Evolutionary conservation across 352 stramenopile genomes (phyloP).

Genomic region (Albugo laibachii): DNA sequence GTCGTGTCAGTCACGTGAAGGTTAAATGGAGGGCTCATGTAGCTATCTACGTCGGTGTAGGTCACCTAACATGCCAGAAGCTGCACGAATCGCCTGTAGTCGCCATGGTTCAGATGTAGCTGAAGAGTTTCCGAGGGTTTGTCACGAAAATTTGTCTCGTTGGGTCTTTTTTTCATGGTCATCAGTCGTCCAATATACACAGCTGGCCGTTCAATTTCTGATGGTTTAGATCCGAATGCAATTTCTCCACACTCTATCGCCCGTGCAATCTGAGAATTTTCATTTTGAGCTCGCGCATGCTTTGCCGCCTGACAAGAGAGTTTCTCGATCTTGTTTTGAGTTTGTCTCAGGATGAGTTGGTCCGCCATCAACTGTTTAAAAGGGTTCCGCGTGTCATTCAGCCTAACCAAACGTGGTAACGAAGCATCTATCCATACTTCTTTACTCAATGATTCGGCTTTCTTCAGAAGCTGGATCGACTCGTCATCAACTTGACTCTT

Average conservation of each 20-base stretch:
- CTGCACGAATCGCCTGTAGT: conserved; percentile 23
- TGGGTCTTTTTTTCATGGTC: conserved; percentile 4
- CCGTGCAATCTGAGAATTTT: conserved; percentile 28
- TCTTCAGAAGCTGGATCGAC: too few species aligned
- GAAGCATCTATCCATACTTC: conserved; percentile 17
- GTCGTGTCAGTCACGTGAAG: too few species aligned
- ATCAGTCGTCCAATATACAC: conserved; percentile 40
- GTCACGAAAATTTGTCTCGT: background rate
- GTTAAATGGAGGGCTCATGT: too few species aligned
- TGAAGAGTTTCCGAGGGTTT: conserved; percentile 6
- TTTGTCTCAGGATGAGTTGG: conserved; percentile 26
- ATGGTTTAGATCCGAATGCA: conserved; percentile 53
- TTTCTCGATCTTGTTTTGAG: conserved; percentile 15
- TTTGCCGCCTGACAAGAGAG: conserved; percentile 23
- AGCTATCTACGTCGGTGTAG: too few species aligned
- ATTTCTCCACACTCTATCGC: conserved; percentile 38
- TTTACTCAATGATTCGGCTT: too few species aligned
- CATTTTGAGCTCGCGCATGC: conserved; percentile 25
- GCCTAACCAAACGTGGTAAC: conserved; percentile 45
- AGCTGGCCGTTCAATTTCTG: conserved; percentile 44
- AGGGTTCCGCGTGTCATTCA: conserved; percentile 8
- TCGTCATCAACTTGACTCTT: conserved; percentile 1
- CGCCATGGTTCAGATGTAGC: conserved; percentile 23
- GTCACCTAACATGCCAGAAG: conserved; percentile 19
- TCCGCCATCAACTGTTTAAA: conserved; percentile 21